Evolutionary conservation across 1,284 basidiomycete genomes (phyloP).

Genomic region (Chalciporus sp.): DNA sequence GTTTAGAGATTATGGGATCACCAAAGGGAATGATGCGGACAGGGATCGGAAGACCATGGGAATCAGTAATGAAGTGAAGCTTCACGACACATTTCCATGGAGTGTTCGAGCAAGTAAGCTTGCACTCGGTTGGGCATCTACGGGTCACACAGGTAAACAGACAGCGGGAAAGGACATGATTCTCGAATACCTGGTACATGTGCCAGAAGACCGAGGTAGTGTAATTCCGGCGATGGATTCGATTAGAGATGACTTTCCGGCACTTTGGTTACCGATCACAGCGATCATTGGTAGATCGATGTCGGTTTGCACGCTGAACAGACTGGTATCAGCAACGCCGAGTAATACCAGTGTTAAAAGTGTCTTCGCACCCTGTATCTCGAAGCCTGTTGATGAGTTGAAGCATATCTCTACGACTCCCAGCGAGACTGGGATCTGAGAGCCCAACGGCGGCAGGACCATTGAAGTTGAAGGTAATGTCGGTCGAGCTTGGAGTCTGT

Average conservation of each 20-base stretch:
- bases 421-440: too few relatives aligned
- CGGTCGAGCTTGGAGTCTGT: too few relatives aligned
- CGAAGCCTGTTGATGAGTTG: conserved; percentile 33
- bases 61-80: conserved; percentile 53
- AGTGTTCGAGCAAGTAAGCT: conserved; percentile 46
- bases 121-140: conserved; percentile 76
- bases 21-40: conserved; percentile 55
- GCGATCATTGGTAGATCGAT: conserved; percentile 72
- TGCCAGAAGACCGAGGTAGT: conserved; percentile 62
- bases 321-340: background rate
- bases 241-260: conserved; percentile 75
- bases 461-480: too few relatives aligned
- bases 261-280: conserved; percentile 67
- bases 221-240: conserved; percentile 74
- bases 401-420: too few relatives aligned
- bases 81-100: conserved; percentile 65
- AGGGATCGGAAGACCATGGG: conserved; percentile 43
- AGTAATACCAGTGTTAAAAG: background rate
- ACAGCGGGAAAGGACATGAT: fast-evolving
- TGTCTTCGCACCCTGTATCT: conserved; percentile 51
- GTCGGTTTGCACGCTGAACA: conserved; percentile 57
- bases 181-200: conserved; percentile 61
- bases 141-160: background rate
- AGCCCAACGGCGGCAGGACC: too few relatives aligned
- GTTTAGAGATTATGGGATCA: conserved; percentile 48